A percentile compares a stretch with the other conserved stretches of the same genome.
Evolutionary conservation across 2,329 filamentous ascomycete species (phyloP).

Genomic region (Pestalotiopsis sp.): DNA sequence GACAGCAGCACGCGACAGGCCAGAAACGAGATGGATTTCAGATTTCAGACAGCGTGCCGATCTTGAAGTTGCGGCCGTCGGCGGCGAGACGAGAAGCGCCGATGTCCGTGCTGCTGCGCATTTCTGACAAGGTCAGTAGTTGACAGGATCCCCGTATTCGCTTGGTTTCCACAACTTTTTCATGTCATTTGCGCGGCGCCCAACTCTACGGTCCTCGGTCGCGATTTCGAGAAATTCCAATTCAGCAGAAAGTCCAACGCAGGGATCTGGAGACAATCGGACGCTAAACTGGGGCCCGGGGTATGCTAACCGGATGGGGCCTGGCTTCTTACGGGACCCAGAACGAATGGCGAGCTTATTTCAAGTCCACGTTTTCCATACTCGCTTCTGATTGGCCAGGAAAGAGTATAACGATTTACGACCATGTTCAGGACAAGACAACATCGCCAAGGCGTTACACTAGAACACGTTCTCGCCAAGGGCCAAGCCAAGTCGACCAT

Average conservation of each 20-base stretch:
- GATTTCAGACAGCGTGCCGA: background rate
- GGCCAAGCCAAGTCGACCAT: background rate
- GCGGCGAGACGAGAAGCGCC: background rate
- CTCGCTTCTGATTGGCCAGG: background rate
- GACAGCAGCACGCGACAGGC: background rate
- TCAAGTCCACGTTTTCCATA: slow-evolving; percentile 3
- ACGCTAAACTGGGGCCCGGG: background rate
- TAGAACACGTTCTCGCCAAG: background rate
- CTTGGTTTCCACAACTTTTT: background rate
- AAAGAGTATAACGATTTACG: background rate
- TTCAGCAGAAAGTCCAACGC: background rate
- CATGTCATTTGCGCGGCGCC: no score
- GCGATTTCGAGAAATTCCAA: background rate
- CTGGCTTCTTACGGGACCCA: background rate
- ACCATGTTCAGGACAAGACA: background rate
- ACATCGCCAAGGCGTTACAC: background rate
- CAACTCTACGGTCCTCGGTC: background rate
- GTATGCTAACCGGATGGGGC: background rate
- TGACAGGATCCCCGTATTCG: background rate
- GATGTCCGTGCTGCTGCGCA: background rate
- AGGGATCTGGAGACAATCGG: background rate
- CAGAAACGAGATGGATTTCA: background rate
- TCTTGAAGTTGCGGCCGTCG: background rate
- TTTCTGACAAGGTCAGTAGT: background rate
- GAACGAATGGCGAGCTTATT: slow-evolving; percentile 11